Conservation (phyloP, 108 stramenopile species). For the Cyclotella choctawhatcheeana region DNA sequence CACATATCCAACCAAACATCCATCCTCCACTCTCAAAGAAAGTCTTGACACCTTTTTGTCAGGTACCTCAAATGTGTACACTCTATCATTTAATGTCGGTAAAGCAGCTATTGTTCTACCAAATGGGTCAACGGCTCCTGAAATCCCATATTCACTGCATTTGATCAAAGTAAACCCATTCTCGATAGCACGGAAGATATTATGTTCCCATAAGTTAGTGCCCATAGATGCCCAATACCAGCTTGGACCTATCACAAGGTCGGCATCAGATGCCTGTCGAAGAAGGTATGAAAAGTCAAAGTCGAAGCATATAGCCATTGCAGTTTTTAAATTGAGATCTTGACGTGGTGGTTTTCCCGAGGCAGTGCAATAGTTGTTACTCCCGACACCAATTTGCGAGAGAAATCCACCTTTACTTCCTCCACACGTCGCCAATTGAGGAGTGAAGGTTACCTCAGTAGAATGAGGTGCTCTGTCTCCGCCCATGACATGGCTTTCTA, state of each 20-base stretch:
- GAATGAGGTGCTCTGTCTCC: background rate
- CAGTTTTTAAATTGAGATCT: background rate
- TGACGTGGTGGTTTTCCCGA: constrained; percentile 5
- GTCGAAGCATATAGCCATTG: constrained; percentile 17
- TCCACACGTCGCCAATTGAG: background rate
- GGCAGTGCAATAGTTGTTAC: background rate
- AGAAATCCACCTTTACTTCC: background rate
- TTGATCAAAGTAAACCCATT: constrained; percentile 16
- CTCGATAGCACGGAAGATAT: constrained; percentile 9
- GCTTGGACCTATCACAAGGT: constrained; percentile 11
- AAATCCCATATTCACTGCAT: constrained; percentile 12
- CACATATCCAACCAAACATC: constrained; percentile 15
- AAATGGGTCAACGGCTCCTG: constrained; percentile 3
- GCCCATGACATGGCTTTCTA: constrained; percentile 4
- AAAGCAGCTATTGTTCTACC: background rate
- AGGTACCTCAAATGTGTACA: constrained; percentile 1
- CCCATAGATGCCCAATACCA: constrained; percentile 13
- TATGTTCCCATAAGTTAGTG: constrained; percentile 5
- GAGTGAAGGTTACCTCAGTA: constrained; percentile 4
- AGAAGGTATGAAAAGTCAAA: constrained; percentile 13
- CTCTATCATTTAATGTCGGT: background rate
- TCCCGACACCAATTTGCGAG: background rate
- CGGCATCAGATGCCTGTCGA: constrained; percentile 1
- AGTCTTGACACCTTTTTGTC: constrained; percentile 2
- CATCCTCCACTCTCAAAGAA: background rate